Evolutionary conservation across 1,284 basidiomycete species (phyloP).

Genomic region (Cutaneotrichosporon dermatis): DNA sequence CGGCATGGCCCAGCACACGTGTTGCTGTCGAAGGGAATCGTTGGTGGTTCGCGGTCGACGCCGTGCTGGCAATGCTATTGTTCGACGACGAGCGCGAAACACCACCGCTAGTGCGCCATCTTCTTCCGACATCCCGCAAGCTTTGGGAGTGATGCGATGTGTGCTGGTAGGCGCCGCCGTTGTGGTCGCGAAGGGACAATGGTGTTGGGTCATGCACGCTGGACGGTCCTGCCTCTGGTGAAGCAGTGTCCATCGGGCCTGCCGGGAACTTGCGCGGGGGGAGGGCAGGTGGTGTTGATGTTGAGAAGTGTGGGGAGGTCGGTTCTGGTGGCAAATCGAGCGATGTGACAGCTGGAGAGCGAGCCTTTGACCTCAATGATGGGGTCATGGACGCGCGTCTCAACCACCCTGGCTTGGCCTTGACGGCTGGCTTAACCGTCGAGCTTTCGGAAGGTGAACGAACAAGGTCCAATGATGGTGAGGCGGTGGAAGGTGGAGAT

Average conservation of each 20-base stretch:
- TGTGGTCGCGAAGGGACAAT: neutral
- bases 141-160: slow-evolving; percentile 31
- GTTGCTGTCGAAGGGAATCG: slow-evolving; percentile 35
- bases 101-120: slow-evolving; percentile 21
- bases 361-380: slow-evolving; percentile 31
- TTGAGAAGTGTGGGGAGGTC: slow-evolving; percentile 17
- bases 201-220: slow-evolving; percentile 18
- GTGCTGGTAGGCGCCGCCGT: neutral
- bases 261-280: slow-evolving; percentile 30
- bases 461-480: slow-evolving; percentile 23
- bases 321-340: slow-evolving; percentile 25
- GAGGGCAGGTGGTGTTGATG: slow-evolving; percentile 29
- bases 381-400: slow-evolving; percentile 35
- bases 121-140: slow-evolving; percentile 35
- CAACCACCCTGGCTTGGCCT: slow-evolving; percentile 41
- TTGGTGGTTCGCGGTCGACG: slow-evolving; percentile 19
- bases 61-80: slow-evolving; percentile 24
- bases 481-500: neutral
- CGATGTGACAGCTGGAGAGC: slow-evolving; percentile 26
- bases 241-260: slow-evolving; percentile 26
- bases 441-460: neutral
- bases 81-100: slow-evolving; percentile 37
- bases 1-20: slow-evolving; percentile 38
- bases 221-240: slow-evolving; percentile 12
- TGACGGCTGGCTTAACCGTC: slow-evolving; percentile 23